Evolutionary conservation across 768 basidiomycete species (phyloP).

Genomic region (Naganishia vishniacii): DNA sequence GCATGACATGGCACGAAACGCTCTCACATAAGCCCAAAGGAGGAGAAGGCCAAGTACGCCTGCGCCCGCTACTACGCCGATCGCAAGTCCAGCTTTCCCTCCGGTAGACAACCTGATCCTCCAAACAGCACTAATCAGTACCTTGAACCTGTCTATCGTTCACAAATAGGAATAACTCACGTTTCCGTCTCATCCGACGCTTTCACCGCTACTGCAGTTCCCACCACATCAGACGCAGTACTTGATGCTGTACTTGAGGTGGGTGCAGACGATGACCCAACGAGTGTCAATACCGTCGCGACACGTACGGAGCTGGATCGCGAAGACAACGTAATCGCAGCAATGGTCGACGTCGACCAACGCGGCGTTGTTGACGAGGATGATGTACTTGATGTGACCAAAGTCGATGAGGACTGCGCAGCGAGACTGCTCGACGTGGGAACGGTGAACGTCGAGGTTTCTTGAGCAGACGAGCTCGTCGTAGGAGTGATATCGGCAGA

Average conservation of each 20-base stretch:
- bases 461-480: neutral
- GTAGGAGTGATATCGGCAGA: neutral
- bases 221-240: neutral
- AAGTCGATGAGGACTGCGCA: too few species aligned
- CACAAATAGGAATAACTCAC: neutral
- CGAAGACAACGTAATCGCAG: neutral
- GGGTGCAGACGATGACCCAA: neutral
- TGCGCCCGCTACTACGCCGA: slow-evolving; percentile 15
- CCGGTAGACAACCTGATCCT: slow-evolving; percentile 12
- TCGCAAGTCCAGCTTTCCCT: neutral
- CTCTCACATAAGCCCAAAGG: neutral
- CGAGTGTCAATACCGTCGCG: slow-evolving; percentile 9
- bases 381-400: too few species aligned
- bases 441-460: neutral
- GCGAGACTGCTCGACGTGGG: too few species aligned
- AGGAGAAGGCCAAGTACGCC: neutral
- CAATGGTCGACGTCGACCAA: neutral
- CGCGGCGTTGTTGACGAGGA: neutral
- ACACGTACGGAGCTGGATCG: neutral
- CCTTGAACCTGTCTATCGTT: neutral
- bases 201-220: neutral
- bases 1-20: neutral
- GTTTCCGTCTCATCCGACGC: neutral
- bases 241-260: neutral
- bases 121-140: neutral